Evolutionary conservation across 805 yeast genomes (phyloP), one percentile per base, ranked within the genome.

Genomic region (Ogataea dorogensis): DNA sequence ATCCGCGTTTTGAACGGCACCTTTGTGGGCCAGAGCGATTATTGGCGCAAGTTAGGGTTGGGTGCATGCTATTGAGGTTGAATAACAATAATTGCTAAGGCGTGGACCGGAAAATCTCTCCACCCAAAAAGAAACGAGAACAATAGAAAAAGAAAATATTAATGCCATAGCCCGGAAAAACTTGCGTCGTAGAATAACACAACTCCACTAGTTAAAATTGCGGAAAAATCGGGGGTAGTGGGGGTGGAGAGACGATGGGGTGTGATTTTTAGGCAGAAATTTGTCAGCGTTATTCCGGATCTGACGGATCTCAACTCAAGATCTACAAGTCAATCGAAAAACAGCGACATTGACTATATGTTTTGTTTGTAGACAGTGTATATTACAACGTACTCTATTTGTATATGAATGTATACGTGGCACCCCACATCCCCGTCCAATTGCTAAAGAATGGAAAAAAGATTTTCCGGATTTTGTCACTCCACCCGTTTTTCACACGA

Each of bases 21-120:
- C 22, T 61, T 82, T 64, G 75, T 77, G 35, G 96, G 95, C 1
- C 96, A 88, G 8, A 71, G 87, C 49, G 98, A 91, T 58, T 86
- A 63, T 57, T 91, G 97, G 96, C 68, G 98, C 39, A 89, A 89
- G 56, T 63, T 81, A 30, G 96, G 94, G 6, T 69, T 63, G 27
- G 83, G 88, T 10, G 77, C 72, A 36, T 93, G 87, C 0, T 80
- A 75, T 44, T 82, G 17, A 23, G 7, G 22, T 6, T 14, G 13
- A 22, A 25, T 14, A 28, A 17, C 17, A 11, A 7, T 12, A 11
- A 28, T 28, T 28, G 31, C 17, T 5, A 9, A 4, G 14, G 5
- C 5, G 33, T 8, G 11, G 9, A 6, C 17, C 28, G 28, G 28
- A 19, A 23, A 30, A 30, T 30, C 26, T 26, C 24, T 9, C 9